phyloP scores from a whole-genome alignment of 257 asterid genomes.

The Solanum chiquidenum region DNA sequence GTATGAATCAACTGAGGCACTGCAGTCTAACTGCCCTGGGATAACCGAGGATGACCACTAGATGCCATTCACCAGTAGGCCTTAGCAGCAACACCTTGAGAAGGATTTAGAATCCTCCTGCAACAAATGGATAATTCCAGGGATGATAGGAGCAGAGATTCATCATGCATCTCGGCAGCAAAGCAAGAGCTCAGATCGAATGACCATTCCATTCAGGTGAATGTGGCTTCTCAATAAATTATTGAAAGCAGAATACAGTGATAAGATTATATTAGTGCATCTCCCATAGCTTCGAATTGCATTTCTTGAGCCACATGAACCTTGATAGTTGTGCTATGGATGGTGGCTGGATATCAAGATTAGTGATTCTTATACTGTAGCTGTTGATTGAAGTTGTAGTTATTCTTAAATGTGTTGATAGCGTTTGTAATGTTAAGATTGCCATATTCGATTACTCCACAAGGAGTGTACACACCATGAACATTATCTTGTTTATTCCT shows the following conservation, averaged over 20 bases:
- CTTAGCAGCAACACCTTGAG: background rate
- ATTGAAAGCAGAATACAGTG: background rate
- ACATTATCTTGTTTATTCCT: background rate
- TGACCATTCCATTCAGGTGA: background rate
- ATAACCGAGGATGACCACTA: conserved; percentile 79
- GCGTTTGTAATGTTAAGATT: background rate
- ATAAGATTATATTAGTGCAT: background rate
- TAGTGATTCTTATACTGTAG: background rate
- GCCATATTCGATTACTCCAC: background rate
- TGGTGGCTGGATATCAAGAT: background rate
- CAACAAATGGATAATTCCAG: background rate
- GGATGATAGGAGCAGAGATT: background rate
- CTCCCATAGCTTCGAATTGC: background rate
- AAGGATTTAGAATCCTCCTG: background rate
- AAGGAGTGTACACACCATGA: background rate
- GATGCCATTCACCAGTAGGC: background rate
- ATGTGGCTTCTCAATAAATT: background rate
- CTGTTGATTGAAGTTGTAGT: background rate
- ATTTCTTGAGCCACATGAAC: background rate
- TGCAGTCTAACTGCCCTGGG: conserved; percentile 63
- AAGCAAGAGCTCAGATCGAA: background rate
- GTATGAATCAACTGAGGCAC: conserved; percentile 66
- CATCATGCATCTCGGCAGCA: background rate
- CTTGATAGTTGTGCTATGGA: background rate
- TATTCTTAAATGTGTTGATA: background rate